Evolutionary conservation across 2,329 filamentous ascomycete genomes (phyloP), one percentile per base, ranked within the genome.

Genomic region (Fusarium duplospermum): DNA sequence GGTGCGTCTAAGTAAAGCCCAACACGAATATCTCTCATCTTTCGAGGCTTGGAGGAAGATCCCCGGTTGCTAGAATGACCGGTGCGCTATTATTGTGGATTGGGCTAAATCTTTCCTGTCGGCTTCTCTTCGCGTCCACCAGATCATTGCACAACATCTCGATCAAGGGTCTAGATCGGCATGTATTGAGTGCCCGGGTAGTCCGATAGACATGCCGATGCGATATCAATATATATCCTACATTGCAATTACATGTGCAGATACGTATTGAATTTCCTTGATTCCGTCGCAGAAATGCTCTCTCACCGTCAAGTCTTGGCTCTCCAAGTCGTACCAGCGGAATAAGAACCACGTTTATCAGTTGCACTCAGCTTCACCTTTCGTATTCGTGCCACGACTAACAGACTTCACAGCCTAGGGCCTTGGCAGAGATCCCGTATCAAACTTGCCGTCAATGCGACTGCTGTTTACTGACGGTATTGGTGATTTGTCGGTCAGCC

Each of bases 211-310:
- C 33, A 66, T 42, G 20, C 27, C 33, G 35, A 16, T n/a, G 61
- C 20, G 45, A 50, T 29, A 31, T 59, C 47, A 74, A 69, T 72
- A 70, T 72, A 56, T 63, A 50, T 59, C 63, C 42, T 54, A 67
- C 72, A 72, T 74, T 69, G 6, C 69, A 67, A 69, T 69, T 64
- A 64, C 69, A 42, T 72, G 45, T 62, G 52, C 57, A 72, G 20
- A 16, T 40, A 38, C 47, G 57, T 64, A 67, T 67, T 31, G 40
- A 54, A 72, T 66, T 66, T 40, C 66, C 45, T n/a, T 10, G 11
- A 47, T 52, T 36, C 22, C n/a, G 3, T n/a, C 27, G 31, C 42
- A 56, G 35, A 16, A 29, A 63, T 40, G 33, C 5, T 1, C 29
- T 22, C n/a, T 50, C 38, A 45, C 24, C n/a, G 7, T 29, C 24